Conservation (phyloP, 73 alveolate genomes). For the Paraurostyla sp. region DNA sequence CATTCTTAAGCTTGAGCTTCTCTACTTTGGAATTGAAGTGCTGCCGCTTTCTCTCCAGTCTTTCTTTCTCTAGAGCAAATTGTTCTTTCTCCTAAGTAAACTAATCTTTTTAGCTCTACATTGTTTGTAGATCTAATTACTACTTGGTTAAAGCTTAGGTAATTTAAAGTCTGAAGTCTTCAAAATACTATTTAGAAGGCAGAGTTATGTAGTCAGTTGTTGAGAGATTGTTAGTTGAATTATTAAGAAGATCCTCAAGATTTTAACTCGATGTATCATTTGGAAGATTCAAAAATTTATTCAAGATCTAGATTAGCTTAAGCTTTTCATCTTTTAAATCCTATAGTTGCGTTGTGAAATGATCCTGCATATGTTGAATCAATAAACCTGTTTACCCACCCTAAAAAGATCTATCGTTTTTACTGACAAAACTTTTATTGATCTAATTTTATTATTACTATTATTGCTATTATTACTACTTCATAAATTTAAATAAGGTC, state of each 20-base stretch:
- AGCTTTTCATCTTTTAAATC: conserved; percentile 34
- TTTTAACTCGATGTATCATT: conserved; percentile 1
- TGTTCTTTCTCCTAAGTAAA: neutral
- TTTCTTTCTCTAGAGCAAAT: neutral
- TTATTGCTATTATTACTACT: neutral
- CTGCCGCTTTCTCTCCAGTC: conserved; percentile 1
- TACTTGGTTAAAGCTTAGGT: conserved; percentile 3
- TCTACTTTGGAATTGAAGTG: conserved; percentile 4
- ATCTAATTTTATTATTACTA: no score
- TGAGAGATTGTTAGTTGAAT: neutral
- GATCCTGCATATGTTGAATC: neutral
- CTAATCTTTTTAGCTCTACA: conserved; percentile 19
- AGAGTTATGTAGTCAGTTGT: conserved; percentile 10
- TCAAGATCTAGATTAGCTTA: conserved; percentile 42
- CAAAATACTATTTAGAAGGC: conserved; percentile 20
- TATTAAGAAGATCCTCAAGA: neutral
- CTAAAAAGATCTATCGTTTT: neutral
- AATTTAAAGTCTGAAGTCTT: conserved; percentile 35
- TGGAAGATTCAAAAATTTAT: conserved; percentile 17
- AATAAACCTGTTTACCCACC: conserved; percentile 29
- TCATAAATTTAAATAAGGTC: neutral
- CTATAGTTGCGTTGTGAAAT: neutral
- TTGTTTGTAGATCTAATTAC: neutral
- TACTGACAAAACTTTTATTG: no score
- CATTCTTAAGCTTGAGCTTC: neutral